These are phyloP conservation scores for Eucalyptus marginata DNA, from an alignment of 345 rosid genomes.

Conservation along the genomic window DNA sequence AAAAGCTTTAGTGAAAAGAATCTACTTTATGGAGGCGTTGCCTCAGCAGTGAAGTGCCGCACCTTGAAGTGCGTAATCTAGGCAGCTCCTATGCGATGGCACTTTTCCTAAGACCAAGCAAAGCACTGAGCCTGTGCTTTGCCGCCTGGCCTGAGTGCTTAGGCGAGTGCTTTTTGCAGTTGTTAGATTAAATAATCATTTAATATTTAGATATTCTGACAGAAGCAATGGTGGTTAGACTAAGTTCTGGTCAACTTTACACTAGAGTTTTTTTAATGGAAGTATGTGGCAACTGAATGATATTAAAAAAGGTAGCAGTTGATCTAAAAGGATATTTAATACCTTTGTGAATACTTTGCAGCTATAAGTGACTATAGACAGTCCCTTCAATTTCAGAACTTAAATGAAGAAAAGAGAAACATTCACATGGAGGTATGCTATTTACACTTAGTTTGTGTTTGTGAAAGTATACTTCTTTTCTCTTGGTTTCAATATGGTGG, in stretches of 20 bases:
- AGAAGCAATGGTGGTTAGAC: background rate
- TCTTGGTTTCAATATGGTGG: background rate
- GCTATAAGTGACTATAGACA: constrained; percentile 96
- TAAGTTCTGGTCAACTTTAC: background rate
- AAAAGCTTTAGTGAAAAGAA: background rate
- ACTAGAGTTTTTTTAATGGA: background rate
- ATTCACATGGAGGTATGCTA: constrained; percentile 75
- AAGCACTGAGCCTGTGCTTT: background rate
- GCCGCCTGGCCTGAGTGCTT: background rate
- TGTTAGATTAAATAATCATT: background rate
- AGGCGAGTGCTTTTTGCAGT: background rate
- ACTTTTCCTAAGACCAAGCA: background rate
- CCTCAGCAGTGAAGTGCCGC: background rate
- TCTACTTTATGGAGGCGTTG: background rate
- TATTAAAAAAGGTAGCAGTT: background rate
- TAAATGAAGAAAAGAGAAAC: constrained; percentile 90
- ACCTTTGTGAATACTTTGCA: constrained; percentile 8
- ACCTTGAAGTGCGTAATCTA: background rate
- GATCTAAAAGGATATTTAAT: background rate
- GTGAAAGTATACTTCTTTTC: background rate
- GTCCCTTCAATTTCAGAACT: constrained; percentile 94
- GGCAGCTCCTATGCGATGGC: background rate
- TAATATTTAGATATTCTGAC: background rate
- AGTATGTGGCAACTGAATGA: background rate
- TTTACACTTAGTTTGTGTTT: background rate